phyloP scores from a whole-genome alignment of 2,329 filamentous ascomycete species.

The Fusarium redolens region DNA sequence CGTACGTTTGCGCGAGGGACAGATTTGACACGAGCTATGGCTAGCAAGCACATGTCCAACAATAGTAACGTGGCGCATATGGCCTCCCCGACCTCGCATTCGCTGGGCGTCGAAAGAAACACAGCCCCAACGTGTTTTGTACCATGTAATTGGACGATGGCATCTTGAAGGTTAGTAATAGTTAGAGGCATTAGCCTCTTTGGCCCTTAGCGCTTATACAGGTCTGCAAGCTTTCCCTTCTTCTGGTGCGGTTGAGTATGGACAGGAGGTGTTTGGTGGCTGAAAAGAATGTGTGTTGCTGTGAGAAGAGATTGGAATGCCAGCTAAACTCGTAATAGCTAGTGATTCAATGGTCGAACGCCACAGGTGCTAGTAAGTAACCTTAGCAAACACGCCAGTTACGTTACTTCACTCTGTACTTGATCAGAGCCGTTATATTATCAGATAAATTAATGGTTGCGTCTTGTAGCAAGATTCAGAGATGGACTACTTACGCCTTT shows the following conservation, averaged over 20 bases:
- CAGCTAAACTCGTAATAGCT: background rate
- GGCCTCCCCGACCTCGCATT: background rate
- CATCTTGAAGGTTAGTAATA: fast-evolving
- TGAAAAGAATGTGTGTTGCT: background rate
- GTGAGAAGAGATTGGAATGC: background rate
- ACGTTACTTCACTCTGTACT: background rate
- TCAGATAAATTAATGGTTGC: background rate
- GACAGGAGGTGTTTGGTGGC: background rate
- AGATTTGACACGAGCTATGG: background rate
- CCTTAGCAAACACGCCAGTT: background rate
- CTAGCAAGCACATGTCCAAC: background rate
- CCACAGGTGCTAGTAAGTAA: background rate
- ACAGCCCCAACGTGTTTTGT: background rate
- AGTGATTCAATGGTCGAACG: background rate
- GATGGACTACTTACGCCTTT: fast-evolving
- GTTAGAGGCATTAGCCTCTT: background rate
- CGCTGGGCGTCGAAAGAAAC: no score
- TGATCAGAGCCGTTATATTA: background rate
- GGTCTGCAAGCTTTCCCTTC: no score
- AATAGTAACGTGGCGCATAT: background rate
- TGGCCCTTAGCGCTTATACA: background rate
- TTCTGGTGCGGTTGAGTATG: no score
- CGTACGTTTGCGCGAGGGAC: background rate
- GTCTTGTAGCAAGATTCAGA: background rate
- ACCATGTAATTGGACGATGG: background rate